Evolutionary conservation across 1,284 basidiomycete genomes (phyloP), one percentile per base, ranked within the genome.

Genomic region (Pseudozyma pruni): DNA sequence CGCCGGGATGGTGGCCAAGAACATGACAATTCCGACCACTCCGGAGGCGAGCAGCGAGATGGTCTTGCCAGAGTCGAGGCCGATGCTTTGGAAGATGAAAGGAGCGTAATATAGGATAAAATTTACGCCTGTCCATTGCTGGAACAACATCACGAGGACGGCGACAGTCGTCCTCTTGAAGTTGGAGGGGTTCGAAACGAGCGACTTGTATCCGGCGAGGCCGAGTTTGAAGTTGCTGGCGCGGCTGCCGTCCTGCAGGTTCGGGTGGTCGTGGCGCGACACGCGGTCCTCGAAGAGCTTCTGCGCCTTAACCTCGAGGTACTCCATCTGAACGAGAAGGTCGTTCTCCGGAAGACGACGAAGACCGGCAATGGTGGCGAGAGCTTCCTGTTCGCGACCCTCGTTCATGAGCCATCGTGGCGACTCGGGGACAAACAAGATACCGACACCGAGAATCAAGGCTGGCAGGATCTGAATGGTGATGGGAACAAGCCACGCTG

Each of bases 241-340:
- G 57, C 85, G 86, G 4, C 85, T 84, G 14, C 87, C 88, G 79
- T 90, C 88, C 80, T 90, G 89, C 62, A 86, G 88, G 43, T 88
- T 82, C 4, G 90, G 89, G 84, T 76, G 40, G 46, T 73, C 76
- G 51, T 74, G 64, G 11, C 34, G 54, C 14, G 57, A 74, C 19
- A 76, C 23, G 25, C 72, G 67, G 42, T 58, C 67, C 42, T 62
- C 52, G 47, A 70, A 68, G 11, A 61, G 58, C 57, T 70, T 71
- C 78, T 92, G 90, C 0, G 90, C 90, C 68, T 89, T 89, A 83
- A 93, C 90, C 78, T 91, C 90, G 87, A 91, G 85, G 83, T 88
- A 92, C 75, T 93, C 91, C 68, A 91, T 89, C 68, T 90, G 88
- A 7, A 92, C 88, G 11, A 89, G 82, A 17, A 90, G 88, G 19